Percentiles rank a stretch among this genome's conserved stretches.
Conservation (phyloP, 352 stramenopile genomes). For the Globisporangium parvum region DNA sequence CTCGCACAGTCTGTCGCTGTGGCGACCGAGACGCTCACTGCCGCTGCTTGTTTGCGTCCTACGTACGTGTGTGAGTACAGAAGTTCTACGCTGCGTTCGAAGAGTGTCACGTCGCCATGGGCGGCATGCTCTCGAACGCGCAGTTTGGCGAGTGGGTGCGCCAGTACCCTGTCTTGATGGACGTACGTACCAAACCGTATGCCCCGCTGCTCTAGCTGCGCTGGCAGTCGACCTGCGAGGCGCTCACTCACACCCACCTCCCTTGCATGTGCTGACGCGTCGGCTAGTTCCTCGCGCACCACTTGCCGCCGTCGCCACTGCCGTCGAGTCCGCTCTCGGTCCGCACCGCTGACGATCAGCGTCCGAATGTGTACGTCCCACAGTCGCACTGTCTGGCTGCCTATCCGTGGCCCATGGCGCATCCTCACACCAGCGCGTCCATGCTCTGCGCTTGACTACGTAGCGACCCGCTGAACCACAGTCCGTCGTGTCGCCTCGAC, state of each 20-base stretch:
- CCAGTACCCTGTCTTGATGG: slow-evolving; percentile 57
- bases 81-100: slow-evolving; percentile 74
- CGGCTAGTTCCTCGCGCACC: slow-evolving; percentile 35
- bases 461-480: slow-evolving; percentile 73
- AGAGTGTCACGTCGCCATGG: slow-evolving; percentile 53
- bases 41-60: not conserved
- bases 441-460: not conserved
- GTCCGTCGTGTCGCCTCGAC: slow-evolving; percentile 52
- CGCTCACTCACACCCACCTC: not conserved
- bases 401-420: not conserved
- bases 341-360: slow-evolving; percentile 36
- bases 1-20: not conserved
- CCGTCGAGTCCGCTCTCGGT: slow-evolving; percentile 30
- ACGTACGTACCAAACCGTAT: slow-evolving; percentile 23
- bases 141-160: slow-evolving; percentile 74
- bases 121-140: slow-evolving; percentile 44
- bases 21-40: not conserved
- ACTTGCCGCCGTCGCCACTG: slow-evolving; percentile 32
- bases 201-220: not conserved
- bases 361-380: slow-evolving; percentile 27
- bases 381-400: not conserved
- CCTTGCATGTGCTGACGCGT: not conserved
- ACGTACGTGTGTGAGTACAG: slow-evolving; percentile 5
- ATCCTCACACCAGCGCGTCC: not conserved
- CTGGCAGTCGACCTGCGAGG: not conserved